These are phyloP conservation scores for Thelonectria discophora DNA, from an alignment of 2,329 filamentous ascomycete species.

Conservation along the genomic window DNA sequence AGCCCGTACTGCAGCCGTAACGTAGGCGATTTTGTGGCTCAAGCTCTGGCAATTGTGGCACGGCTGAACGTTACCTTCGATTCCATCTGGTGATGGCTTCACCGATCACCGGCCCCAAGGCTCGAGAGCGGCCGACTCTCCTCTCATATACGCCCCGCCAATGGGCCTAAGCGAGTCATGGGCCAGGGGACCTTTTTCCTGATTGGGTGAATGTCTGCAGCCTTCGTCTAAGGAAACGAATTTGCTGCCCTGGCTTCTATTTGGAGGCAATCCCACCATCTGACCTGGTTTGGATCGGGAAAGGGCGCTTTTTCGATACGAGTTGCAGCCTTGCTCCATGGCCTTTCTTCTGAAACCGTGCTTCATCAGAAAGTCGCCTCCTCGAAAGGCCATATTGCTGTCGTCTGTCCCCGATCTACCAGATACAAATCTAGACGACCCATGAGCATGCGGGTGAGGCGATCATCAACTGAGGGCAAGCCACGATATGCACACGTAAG, in stretches of 20 bases:
- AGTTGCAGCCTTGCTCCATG: slow-evolving; percentile 37
- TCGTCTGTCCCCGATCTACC: slow-evolving; percentile 34
- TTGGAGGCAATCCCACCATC: slow-evolving; percentile 41
- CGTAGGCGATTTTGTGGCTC: slow-evolving; percentile 33
- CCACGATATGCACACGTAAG: slow-evolving; percentile 30
- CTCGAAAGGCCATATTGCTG: slow-evolving; percentile 37
- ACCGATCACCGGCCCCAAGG: slow-evolving; percentile 31
- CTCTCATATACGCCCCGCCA: slow-evolving; percentile 38
- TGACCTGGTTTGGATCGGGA: slow-evolving; percentile 40
- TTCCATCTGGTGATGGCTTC: slow-evolving; percentile 38
- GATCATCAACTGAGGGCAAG: slow-evolving; percentile 26
- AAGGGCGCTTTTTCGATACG: slow-evolving; percentile 42
- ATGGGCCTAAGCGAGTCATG: slow-evolving; percentile 42
- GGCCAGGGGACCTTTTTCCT: slow-evolving; percentile 34
- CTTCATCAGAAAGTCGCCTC: slow-evolving; percentile 33
- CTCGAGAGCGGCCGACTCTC: slow-evolving; percentile 19
- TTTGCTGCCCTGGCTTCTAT: slow-evolving; percentile 42
- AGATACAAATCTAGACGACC: slow-evolving; percentile 32
- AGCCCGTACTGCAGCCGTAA: slow-evolving; percentile 33
- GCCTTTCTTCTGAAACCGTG: slow-evolving; percentile 35
- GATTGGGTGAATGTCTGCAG: slow-evolving; percentile 40
- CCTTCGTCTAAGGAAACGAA: slow-evolving; percentile 43
- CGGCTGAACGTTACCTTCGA: slow-evolving; percentile 30
- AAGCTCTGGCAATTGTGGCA: slow-evolving; percentile 17
- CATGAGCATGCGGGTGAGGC: slow-evolving; percentile 38